Conservation (phyloP, 805 yeast genomes). For the Saturnispora gosingensis region DNA sequence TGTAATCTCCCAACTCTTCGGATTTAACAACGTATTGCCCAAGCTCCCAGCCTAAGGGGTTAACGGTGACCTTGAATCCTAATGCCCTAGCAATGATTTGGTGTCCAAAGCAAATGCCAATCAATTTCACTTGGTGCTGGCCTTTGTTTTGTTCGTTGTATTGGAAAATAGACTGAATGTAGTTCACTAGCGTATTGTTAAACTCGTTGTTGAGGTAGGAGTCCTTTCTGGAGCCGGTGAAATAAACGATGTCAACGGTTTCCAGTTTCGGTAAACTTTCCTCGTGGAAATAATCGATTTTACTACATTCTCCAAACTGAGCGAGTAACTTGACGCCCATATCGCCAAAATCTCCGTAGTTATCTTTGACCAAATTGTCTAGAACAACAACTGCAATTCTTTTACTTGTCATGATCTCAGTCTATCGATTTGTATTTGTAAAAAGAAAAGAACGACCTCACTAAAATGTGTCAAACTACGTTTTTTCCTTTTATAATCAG, state of each 20-base stretch:
- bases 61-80: slow-evolving; percentile 50
- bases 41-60: slow-evolving; percentile 63
- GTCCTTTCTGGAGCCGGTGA: slow-evolving; percentile 47
- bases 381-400: slow-evolving; percentile 10
- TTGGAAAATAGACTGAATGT: slow-evolving; percentile 17
- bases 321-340: slow-evolving; percentile 21
- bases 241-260: slow-evolving; percentile 33
- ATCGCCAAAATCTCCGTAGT: slow-evolving; percentile 48
- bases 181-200: slow-evolving; percentile 27
- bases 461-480: background rate
- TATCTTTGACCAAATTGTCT: slow-evolving; percentile 3
- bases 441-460: background rate
- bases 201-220: slow-evolving; percentile 39
- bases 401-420: background rate
- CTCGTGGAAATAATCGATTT: slow-evolving; percentile 31
- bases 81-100: slow-evolving; percentile 63
- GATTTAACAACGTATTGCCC: slow-evolving; percentile 40
- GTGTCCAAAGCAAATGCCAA: slow-evolving; percentile 85
- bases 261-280: slow-evolving; percentile 16
- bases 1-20: slow-evolving; percentile 17
- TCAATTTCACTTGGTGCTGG: slow-evolving; percentile 34
- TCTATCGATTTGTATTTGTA: background rate
- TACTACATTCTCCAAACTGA: slow-evolving; percentile 19
- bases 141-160: slow-evolving; percentile 8
- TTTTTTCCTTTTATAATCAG: background rate